Percentiles rank a stretch among this genome's conserved stretches.
phyloP scores from a whole-genome alignment of 2,329 filamentous ascomycete genomes.

The Trichoderma cornu-damae region DNA sequence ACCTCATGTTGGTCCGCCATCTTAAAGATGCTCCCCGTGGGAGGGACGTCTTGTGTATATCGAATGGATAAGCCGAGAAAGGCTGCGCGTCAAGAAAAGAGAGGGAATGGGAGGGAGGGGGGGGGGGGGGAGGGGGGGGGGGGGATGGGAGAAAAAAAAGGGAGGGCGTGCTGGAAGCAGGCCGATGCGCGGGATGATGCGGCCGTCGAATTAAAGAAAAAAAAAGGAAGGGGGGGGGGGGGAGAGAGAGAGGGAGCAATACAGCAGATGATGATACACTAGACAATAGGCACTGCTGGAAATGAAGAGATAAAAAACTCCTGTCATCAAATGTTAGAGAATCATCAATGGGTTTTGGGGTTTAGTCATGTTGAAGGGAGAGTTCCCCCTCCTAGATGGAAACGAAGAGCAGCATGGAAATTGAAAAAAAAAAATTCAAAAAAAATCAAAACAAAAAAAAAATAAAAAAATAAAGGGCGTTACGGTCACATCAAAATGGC shows the following conservation, averaged over 20 bases:
- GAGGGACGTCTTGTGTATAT: constrained; percentile 34
- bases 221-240: no score
- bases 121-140: constrained; percentile 25
- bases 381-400: not conserved
- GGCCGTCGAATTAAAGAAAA: constrained; percentile 25
- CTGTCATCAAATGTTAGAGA: constrained; percentile 5
- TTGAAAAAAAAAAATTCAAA: no score
- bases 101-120: not conserved
- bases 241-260: no score
- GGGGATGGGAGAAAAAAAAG: not conserved
- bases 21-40: constrained; percentile 35
- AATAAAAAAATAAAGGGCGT: not conserved
- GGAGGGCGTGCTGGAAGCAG: constrained; percentile 24
- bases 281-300: constrained; percentile 23
- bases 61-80: constrained; percentile 29
- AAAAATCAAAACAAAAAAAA: not conserved
- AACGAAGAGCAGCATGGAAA: not conserved
- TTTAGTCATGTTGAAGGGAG: constrained; percentile 4
- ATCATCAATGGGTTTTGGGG: constrained; percentile 3
- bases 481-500: not conserved
- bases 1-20: constrained; percentile 76
- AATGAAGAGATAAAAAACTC: constrained; percentile 4
- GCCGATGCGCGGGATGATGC: constrained; percentile 29
- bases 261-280: constrained; percentile 31
- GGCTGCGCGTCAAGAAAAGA: constrained; percentile 25